Evolutionary conservation across 805 yeast species (phyloP).

Genomic region (Saccharomycopsis javanensis): DNA sequence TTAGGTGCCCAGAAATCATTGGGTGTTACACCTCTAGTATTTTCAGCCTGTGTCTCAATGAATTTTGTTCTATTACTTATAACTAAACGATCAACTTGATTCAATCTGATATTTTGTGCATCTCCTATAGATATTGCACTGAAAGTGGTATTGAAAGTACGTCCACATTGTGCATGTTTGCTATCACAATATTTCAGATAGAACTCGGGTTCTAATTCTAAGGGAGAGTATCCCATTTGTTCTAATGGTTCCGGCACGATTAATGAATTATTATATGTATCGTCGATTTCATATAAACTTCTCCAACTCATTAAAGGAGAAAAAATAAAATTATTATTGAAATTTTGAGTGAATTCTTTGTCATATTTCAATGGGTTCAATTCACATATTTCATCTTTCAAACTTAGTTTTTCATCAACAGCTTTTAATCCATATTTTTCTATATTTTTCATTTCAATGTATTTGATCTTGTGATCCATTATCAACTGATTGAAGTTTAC

Average conservation of each 20-base stretch:
- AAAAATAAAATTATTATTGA: conserved; percentile 20
- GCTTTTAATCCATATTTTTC: conserved; percentile 20
- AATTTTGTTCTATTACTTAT: background rate
- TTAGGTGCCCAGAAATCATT: conserved; percentile 28
- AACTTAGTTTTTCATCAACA: conserved; percentile 8
- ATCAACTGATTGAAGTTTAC: background rate
- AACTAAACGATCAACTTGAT: conserved; percentile 8
- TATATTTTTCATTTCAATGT: conserved; percentile 4
- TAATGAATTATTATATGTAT: conserved; percentile 31
- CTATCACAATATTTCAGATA: conserved; percentile 26
- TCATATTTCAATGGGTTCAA: conserved; percentile 17
- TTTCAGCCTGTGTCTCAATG: background rate
- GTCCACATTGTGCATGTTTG: conserved; percentile 13
- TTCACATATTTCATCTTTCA: conserved; percentile 16
- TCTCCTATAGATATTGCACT: conserved; percentile 25
- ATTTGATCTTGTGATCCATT: conserved; percentile 6
- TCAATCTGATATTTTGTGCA: conserved; percentile 9
- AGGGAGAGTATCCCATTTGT: conserved; percentile 13
- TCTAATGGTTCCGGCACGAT: conserved; percentile 32
- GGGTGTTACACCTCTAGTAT: background rate
- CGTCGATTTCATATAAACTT: conserved; percentile 38
- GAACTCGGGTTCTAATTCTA: conserved; percentile 27
- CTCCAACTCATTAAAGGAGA: conserved; percentile 34
- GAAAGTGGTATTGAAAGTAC: conserved; percentile 23
- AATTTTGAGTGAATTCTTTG: background rate